Evolutionary conservation across 352 stramenopile species (phyloP), one percentile per base, ranked within the genome.

Genomic region (Lagenidium giganteum): DNA sequence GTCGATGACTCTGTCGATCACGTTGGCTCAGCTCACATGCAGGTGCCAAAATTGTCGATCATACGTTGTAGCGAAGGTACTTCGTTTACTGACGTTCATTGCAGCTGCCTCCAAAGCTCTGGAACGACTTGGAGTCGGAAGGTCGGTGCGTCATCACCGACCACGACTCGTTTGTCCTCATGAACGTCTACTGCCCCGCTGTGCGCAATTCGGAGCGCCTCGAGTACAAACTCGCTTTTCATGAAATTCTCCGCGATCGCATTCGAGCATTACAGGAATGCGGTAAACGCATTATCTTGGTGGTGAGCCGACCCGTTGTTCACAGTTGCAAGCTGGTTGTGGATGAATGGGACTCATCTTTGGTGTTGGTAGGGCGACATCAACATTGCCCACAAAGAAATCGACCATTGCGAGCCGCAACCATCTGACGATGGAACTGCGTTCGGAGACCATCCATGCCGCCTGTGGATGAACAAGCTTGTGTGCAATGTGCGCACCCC

Each of bases 181-280:
- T 96, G 27, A 96, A 96, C 54, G 74, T 88, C 16, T 96, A 96
- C 54, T 94, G 83, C 24, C 85, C 85, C 22, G 82, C 85, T 6
- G 54, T 83, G 17, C 62, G 67, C 22, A 86, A 73, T 22, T 35
- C 42, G 17, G 81, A 93, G 42, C 76, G 86, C 0, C 56, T 89
- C n/a, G 70, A 85, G 43, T 95, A 88, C 56, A 96, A 96, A 45
- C 50, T 92, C 13, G 62, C 76, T 20, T 96, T 95, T 42, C 78
- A 95, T 41, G 54, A 54, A 21, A 43, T 90, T 23, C 56, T 96
- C 4, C 47, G 72, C 50, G 66, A 88, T 21, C 70, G 84, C 12
- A 64, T 96, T 3, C 53, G 42, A 7, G 56, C 67, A 25, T 35
- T 86, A 8, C 67, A 67, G 49, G 30, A 42, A 18, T 73, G 66